phyloP scores from a whole-genome alignment of 441 rosid genomes.

The Bocquillonia castaneifolia region DNA sequence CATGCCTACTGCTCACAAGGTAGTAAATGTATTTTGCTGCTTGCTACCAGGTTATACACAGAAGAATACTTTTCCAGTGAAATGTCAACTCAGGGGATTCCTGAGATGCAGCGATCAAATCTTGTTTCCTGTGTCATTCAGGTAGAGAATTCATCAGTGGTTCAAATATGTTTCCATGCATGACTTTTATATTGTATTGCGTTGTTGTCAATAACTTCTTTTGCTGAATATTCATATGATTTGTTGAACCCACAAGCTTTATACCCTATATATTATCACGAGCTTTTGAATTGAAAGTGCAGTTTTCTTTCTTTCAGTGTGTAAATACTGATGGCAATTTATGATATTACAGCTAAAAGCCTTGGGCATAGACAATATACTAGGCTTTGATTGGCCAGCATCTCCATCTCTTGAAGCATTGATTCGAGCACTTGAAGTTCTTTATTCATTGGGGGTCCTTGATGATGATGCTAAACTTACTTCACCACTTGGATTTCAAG shows the following conservation, averaged over 20 bases:
- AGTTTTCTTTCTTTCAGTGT: neutral
- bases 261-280: neutral
- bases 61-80: slow-evolving; percentile 77
- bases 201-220: neutral
- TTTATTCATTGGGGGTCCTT: slow-evolving; percentile 82
- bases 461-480: slow-evolving; percentile 98
- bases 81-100: slow-evolving; percentile 83
- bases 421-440: slow-evolving; percentile 91
- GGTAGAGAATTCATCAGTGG: slow-evolving; percentile 33
- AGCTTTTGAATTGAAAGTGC: neutral
- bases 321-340: slow-evolving; percentile 21
- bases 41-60: slow-evolving; percentile 65
- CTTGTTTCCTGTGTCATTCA: slow-evolving; percentile 88
- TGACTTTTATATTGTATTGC: neutral
- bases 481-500: slow-evolving; percentile 94
- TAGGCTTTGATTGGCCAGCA: slow-evolving; percentile 96
- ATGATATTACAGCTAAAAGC: slow-evolving; percentile 68
- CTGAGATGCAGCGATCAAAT: slow-evolving; percentile 93
- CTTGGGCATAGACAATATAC: slow-evolving; percentile 86
- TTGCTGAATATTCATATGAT: neutral
- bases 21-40: slow-evolving; percentile 8
- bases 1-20: neutral
- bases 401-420: slow-evolving; percentile 89
- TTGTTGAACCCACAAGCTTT: slow-evolving; percentile 40
- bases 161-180: neutral